Evolutionary conservation across 176 grass and related monocot genomes (phyloP).

Genomic region (Juncus inflexus): DNA sequence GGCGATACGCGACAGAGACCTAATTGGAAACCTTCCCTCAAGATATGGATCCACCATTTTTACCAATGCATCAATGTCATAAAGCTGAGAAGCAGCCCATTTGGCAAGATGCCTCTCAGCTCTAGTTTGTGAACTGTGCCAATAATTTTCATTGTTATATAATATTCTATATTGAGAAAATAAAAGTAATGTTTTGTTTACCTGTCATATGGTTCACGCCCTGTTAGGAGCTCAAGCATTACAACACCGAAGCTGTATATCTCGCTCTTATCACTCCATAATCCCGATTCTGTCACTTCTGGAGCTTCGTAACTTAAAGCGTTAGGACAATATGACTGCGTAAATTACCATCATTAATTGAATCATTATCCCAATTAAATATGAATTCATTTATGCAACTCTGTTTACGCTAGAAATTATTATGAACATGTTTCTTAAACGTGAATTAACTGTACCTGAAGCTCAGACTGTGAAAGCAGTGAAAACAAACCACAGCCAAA

Average conservation of each 20-base stretch:
- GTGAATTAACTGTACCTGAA: slow-evolving; percentile 28
- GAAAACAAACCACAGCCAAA: slow-evolving; percentile 34
- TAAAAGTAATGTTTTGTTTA: slow-evolving; percentile 12
- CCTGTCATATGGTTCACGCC: slow-evolving; percentile 79
- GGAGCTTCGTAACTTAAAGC: slow-evolving; percentile 61
- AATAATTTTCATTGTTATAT: slow-evolving; percentile 3
- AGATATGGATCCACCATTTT: slow-evolving; percentile 70
- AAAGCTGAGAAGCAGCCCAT: slow-evolving; percentile 75
- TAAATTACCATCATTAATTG: background rate
- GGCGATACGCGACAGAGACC: slow-evolving; percentile 58
- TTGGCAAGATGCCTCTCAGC: slow-evolving; percentile 64
- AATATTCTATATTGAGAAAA: background rate
- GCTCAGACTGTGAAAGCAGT: background rate
- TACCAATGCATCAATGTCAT: slow-evolving; percentile 69
- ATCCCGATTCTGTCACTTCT: slow-evolving; percentile 57
- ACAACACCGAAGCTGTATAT: slow-evolving; percentile 90
- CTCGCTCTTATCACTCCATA: slow-evolving; percentile 52
- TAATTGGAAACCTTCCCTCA: slow-evolving; percentile 46
- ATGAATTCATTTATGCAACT: too few species aligned
- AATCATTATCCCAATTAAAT: slow-evolving; percentile 1
- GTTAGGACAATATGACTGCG: slow-evolving; percentile 3
- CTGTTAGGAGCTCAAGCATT: slow-evolving; percentile 85
- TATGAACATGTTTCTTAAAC: background rate
- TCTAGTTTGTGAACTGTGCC: slow-evolving; percentile 50
- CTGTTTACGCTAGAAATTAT: background rate